Evolutionary conservation across 495 filamentous ascomycete species (phyloP).

Genomic region (Cenococcum geophilum): DNA sequence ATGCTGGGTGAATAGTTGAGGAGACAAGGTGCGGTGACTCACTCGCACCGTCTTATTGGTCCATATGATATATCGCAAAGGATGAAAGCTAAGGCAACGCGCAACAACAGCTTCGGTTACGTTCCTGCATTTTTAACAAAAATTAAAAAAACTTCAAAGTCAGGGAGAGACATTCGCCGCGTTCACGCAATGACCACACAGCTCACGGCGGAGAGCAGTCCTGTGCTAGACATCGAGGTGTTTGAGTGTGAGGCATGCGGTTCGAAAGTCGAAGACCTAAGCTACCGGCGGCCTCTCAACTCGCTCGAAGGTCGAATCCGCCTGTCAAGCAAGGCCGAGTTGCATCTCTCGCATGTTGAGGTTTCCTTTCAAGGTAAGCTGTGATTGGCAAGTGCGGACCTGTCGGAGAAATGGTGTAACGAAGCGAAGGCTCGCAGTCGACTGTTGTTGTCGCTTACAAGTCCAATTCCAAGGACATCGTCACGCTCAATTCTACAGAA

Average conservation of each 20-base stretch:
- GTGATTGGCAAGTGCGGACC: not conserved
- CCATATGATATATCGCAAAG: too few species aligned
- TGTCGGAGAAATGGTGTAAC: not conserved
- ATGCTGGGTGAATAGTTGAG: too few species aligned
- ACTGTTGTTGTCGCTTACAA: slow-evolving; percentile 2
- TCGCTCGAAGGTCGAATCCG: slow-evolving; percentile 2
- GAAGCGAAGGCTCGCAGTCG: slow-evolving; percentile 5
- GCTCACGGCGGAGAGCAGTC: too few species aligned
- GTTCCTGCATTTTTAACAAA: too few species aligned
- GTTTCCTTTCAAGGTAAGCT: not conserved
- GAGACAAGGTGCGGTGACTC: too few species aligned
- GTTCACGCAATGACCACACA: too few species aligned
- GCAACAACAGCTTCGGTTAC: too few species aligned
- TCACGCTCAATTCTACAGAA: slow-evolving; percentile 5
- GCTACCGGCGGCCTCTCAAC: slow-evolving; percentile 3
- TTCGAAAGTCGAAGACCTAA: not conserved
- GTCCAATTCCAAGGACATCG: not conserved
- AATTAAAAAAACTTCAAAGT: too few species aligned
- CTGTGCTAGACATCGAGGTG: slow-evolving; percentile 2
- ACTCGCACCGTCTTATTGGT: too few species aligned
- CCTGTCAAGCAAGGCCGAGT: not conserved
- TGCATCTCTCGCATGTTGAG: slow-evolving; percentile 4
- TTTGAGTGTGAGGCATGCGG: slow-evolving; percentile 6
- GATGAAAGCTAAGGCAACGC: too few species aligned
- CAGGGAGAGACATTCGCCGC: too few species aligned